Base-by-base conservation (phyloP, 148 eudicot species). In the Camellia granthamiana region DNA sequence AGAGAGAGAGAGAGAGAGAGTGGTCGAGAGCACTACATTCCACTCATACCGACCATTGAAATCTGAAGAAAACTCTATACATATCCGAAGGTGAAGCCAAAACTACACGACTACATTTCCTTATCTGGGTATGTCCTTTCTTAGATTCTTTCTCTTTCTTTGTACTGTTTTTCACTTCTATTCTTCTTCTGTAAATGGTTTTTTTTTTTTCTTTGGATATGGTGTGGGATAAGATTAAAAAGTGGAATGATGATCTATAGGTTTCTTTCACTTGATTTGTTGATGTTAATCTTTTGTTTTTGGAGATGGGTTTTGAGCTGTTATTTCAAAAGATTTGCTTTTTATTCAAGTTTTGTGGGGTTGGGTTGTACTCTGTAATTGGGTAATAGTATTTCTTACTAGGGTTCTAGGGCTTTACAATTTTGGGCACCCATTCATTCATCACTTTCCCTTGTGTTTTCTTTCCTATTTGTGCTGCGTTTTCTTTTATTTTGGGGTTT, bases 71-170 rank as follows among this genome's bases (percentile, higher is more conserved):
- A 15, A 10, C 47, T 68, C 15, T 15, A 7, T 43, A 2, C 42
- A 18, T 3, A 15, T 6, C 14, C 6, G n/a, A 44, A 44, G 52
- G 46, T 69, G 23, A 44, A 69, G 8, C 73, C 6, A 4, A 49
- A 58, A 58, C 61, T 14, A 14, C 10, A 19, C 38, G 38, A 19
- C 21, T 72, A 12, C 75, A 0, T 46, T 66, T 60, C 11, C 52
- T 75, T 18, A 52, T 21, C 16, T 41, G 51, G 75, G 75, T 71
- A 71, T 49, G 56, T 71, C 55, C 51, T 69, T 69, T 69, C 52
- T 43, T 7, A 2, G 11, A 2, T 43, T 42, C 49, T 15, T 9
- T 15, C 72, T 69, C 41, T 49, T 21, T 21, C 55, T 49, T 49
- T 1, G 18, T 23, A 42, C 38, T 42, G 3, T 13, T 42, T 42